Conservation (phyloP, 176 grass and related monocot species). For the Thinopyrum elongatum region DNA sequence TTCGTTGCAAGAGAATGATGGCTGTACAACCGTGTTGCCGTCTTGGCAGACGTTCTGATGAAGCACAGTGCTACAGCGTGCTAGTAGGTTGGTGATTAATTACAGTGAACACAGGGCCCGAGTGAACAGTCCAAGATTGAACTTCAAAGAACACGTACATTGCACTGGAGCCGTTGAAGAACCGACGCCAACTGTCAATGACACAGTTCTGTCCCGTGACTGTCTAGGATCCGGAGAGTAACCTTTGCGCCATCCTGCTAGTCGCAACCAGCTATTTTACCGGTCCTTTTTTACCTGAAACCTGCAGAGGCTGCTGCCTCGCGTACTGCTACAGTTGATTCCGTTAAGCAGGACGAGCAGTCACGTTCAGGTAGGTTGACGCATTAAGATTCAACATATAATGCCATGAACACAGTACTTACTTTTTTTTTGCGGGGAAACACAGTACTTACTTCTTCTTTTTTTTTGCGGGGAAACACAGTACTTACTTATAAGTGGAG, state of each 20-base stretch:
- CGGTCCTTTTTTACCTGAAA: background rate
- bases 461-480: too few species aligned
- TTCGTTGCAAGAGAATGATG: background rate
- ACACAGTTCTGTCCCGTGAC: background rate
- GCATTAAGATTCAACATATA: background rate
- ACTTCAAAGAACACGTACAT: background rate
- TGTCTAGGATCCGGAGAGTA: background rate
- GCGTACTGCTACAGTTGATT: background rate
- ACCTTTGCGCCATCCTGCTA: background rate
- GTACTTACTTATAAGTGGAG: background rate
- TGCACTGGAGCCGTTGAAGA: background rate
- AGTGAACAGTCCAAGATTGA: background rate
- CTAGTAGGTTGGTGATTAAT: background rate
- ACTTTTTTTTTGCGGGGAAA: too few species aligned
- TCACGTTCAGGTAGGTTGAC: background rate
- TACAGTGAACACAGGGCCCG: background rate
- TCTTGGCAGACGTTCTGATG: background rate
- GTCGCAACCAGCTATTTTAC: background rate
- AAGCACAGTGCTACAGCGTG: background rate
- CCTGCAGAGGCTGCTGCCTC: background rate
- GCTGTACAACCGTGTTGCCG: background rate
- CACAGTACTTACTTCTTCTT: too few species aligned
- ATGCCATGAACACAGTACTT: background rate
- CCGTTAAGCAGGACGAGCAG: background rate
- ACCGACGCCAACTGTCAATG: background rate